Evolutionary conservation across 1,139 yeast genomes (phyloP).

Genomic region (Diutina catenulata): DNA sequence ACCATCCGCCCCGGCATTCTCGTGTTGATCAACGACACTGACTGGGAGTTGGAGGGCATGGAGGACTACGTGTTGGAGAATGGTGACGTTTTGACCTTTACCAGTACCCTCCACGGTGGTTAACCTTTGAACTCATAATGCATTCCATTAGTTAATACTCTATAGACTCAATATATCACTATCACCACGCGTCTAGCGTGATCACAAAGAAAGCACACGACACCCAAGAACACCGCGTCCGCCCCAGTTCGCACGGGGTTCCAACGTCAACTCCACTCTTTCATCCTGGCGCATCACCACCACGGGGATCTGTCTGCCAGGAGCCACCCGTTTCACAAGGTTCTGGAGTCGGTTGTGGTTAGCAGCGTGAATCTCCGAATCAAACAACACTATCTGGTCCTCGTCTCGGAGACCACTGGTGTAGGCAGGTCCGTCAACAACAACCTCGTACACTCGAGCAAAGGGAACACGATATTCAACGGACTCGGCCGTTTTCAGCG

Average conservation of each 20-base stretch:
- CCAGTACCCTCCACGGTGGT: constrained; percentile 94
- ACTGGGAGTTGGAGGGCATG: constrained; percentile 93
- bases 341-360: constrained; percentile 27
- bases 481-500: neutral
- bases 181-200: neutral
- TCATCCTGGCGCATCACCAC: constrained; percentile 21
- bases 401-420: constrained; percentile 26
- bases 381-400: constrained; percentile 45
- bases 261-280: constrained; percentile 19
- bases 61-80: constrained; percentile 64
- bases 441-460: constrained; percentile 41
- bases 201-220: constrained; percentile 10
- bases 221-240: constrained; percentile 73
- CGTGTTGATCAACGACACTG: constrained; percentile 86
- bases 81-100: constrained; percentile 74
- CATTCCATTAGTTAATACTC: neutral
- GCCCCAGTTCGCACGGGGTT: constrained; percentile 50
- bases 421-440: constrained; percentile 35
- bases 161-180: constrained; percentile 27
- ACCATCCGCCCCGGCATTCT: constrained; percentile 82
- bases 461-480: constrained; percentile 28
- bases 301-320: constrained; percentile 22
- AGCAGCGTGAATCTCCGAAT: constrained; percentile 34
- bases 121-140: constrained; percentile 13
- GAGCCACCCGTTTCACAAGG: constrained; percentile 24